A percentile compares a stretch with the other conserved stretches of the same genome.
These are phyloP conservation scores for Kuraishia hungarica DNA, from an alignment of 805 yeast species.

Conservation along the genomic window DNA sequence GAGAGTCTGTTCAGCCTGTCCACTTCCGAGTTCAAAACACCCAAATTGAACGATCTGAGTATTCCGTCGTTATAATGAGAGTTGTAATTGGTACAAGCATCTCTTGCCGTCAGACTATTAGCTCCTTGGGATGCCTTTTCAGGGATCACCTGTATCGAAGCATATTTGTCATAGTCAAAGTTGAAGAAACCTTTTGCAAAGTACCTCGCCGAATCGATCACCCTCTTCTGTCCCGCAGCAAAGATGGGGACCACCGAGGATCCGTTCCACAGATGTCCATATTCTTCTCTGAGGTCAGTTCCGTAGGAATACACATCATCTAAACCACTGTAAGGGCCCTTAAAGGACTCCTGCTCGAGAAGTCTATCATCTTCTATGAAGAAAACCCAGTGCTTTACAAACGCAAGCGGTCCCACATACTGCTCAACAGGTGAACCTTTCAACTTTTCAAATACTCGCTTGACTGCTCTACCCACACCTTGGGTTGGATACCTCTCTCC, in stretches of 20 bases:
- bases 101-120: conserved; percentile 49
- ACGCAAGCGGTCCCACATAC: conserved; percentile 41
- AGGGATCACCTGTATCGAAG: conserved; percentile 30
- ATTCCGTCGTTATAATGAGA: conserved; percentile 14
- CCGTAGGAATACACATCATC: conserved; percentile 43
- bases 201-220: conserved; percentile 42
- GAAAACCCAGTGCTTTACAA: conserved; percentile 46
- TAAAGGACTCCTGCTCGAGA: conserved; percentile 11
- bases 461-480: conserved; percentile 21
- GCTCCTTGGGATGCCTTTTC: conserved; percentile 45
- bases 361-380: conserved; percentile 28
- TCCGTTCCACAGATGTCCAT: conserved; percentile 34
- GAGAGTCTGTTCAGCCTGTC: conserved; percentile 47
- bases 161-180: conserved; percentile 24
- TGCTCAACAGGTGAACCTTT: conserved; percentile 23
- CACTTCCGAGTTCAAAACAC: conserved; percentile 45
- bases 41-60: conserved; percentile 15
- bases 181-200: conserved; percentile 57
- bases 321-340: conserved; percentile 43
- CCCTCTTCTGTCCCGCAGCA: conserved; percentile 45
- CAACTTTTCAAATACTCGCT: conserved; percentile 23
- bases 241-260: conserved; percentile 37
- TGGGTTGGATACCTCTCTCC: conserved; percentile 69
- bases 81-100: conserved; percentile 31
- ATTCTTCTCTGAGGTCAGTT: conserved; percentile 34